Evolutionary conservation across 2,329 filamentous ascomycete species (phyloP).

Genomic region (Nigrospora sphaerica): DNA sequence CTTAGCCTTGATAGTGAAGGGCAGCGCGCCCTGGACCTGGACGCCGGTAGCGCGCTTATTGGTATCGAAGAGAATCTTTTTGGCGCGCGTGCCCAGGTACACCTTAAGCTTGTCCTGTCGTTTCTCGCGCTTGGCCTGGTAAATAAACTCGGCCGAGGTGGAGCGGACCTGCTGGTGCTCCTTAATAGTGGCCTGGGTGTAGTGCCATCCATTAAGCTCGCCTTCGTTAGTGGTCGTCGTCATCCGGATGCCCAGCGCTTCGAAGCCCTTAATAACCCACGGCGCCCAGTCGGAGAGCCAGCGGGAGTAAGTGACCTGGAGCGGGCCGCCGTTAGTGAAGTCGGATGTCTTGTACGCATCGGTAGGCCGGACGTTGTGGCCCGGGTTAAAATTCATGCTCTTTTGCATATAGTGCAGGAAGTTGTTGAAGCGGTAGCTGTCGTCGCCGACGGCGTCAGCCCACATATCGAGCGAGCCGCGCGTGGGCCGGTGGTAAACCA

Average conservation of each 20-base stretch:
- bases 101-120: conserved; percentile 9
- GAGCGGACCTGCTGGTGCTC: not conserved
- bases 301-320: conserved; percentile 33
- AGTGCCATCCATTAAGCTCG: conserved; percentile 29
- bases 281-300: conserved; percentile 29
- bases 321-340: conserved; percentile 21
- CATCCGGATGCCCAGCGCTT: conserved; percentile 29
- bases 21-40: conserved; percentile 7
- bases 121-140: conserved; percentile 9
- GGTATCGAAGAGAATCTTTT: conserved; percentile 34
- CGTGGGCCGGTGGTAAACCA: conserved; percentile 20
- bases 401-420: conserved; percentile 17
- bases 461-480: conserved; percentile 14
- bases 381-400: conserved; percentile 15
- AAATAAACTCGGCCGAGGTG: not conserved
- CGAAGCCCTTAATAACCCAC: conserved; percentile 29
- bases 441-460: conserved; percentile 15
- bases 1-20: conserved; percentile 15
- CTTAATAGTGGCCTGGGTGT: conserved; percentile 19
- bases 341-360: conserved; percentile 16
- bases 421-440: conserved; percentile 15
- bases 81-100: conserved; percentile 28
- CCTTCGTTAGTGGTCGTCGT: conserved; percentile 33
- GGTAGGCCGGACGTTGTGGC: conserved; percentile 12
- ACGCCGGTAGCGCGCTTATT: conserved; percentile 25